phyloP scores from a whole-genome alignment of 176 grass and related monocot species.

The Sorghum bicolor region Sorghum_bicolor_NCBIv3 NC_012878.2:3847501-3848000 shows the following conservation, averaged over 20 bases:
- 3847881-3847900: too few species aligned
- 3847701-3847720: background rate
- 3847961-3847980: background rate
- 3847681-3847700: background rate
- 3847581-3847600: background rate
- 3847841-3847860: background rate
- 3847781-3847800: background rate
- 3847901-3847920: too few species aligned
- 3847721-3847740: background rate
- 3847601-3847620: background rate
- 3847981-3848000: background rate
- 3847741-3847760: background rate
- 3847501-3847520: background rate
- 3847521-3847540: background rate
- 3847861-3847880: background rate
- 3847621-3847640: background rate
- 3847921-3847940: too few species aligned
- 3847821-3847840: background rate
- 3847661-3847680: background rate
- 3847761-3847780: background rate
- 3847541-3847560: background rate
- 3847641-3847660: background rate
- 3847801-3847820: background rate
- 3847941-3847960: background rate
- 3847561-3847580: background rate